These are phyloP conservation scores for Skeletonema marinoi DNA, from an alignment of 108 stramenopile species.

Conservation along the genomic window DNA sequence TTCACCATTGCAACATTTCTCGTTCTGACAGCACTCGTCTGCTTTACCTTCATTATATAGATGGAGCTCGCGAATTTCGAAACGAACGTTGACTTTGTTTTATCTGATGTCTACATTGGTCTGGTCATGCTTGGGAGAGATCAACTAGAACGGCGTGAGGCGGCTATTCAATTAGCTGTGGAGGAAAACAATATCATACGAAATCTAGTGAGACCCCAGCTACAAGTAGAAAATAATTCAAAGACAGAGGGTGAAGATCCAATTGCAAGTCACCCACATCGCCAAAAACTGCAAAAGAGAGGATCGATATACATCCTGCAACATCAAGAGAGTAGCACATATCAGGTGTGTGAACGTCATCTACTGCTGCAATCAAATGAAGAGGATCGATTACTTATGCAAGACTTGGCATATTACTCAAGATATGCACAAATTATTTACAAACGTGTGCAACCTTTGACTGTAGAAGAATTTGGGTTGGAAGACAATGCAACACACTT, in stretches of 20 bases:
- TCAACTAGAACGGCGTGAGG: slow-evolving; percentile 9
- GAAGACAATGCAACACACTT: background rate
- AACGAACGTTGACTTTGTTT: slow-evolving; percentile 7
- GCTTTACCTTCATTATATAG: background rate
- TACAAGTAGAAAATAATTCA: background rate
- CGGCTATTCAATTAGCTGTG: background rate
- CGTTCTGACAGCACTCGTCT: background rate
- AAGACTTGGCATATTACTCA: slow-evolving; percentile 12
- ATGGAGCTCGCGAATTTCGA: slow-evolving; percentile 27
- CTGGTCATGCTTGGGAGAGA: slow-evolving; percentile 16
- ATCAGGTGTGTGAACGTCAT: slow-evolving; percentile 7
- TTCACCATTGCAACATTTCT: background rate
- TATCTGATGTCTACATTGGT: slow-evolving; percentile 25
- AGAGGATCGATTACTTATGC: slow-evolving; percentile 10
- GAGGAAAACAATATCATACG: slow-evolving; percentile 2
- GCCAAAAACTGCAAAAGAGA: background rate
- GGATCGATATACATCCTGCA: slow-evolving; percentile 5
- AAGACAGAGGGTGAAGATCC: background rate
- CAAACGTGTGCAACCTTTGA: background rate
- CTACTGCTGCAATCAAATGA: slow-evolving; percentile 8
- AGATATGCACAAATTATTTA: slow-evolving; percentile 22
- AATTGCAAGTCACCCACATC: background rate
- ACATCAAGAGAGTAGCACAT: background rate
- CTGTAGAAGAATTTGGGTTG: slow-evolving; percentile 1
- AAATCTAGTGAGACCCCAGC: background rate